A percentile compares a stretch with the other conserved stretches of the same genome.
phyloP scores from a whole-genome alignment of 139 green algal species.

The Haematococcus sp. region DNA sequence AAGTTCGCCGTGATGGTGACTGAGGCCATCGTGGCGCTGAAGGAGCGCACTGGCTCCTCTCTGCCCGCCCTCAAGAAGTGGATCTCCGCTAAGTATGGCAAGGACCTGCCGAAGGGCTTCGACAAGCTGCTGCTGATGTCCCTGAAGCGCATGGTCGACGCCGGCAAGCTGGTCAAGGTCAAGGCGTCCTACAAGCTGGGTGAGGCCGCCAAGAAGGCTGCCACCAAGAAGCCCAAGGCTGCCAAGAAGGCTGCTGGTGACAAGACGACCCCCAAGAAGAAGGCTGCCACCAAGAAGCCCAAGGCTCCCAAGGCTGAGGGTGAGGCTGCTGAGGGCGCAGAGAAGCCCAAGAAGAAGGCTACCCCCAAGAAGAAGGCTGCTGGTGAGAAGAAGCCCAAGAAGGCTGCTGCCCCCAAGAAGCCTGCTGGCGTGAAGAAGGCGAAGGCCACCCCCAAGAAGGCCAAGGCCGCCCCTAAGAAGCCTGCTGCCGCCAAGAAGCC shows the following conservation, averaged over 20 bases:
- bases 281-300: constrained; percentile 6
- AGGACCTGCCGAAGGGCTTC: constrained; percentile 25
- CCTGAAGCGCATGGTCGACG: constrained; percentile 42
- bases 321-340: neutral
- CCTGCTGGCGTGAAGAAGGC: constrained; percentile 13
- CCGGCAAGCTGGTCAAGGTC: constrained; percentile 65
- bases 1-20: constrained; percentile 38
- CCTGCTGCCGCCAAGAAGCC: constrained; percentile 8
- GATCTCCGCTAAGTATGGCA: constrained; percentile 54
- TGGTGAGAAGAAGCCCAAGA: constrained; percentile 14
- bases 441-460: neutral
- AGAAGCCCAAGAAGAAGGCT: constrained; percentile 6
- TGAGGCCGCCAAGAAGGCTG: constrained; percentile 28
- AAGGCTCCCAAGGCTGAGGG: neutral
- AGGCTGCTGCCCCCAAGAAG: constrained; percentile 22
- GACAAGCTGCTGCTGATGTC: constrained; percentile 46
- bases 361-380: constrained; percentile 5
- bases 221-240: constrained; percentile 3
- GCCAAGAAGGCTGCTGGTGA: constrained; percentile 17
- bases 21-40: constrained; percentile 67
- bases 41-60: constrained; percentile 71
- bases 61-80: constrained; percentile 72
- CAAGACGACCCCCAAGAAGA: constrained; percentile 16
- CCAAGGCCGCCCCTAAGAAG: constrained; percentile 15
- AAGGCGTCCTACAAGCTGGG: constrained; percentile 72